phyloP scores from a whole-genome alignment of 768 basidiomycete species.

The Boletus rubropictus region DNA sequence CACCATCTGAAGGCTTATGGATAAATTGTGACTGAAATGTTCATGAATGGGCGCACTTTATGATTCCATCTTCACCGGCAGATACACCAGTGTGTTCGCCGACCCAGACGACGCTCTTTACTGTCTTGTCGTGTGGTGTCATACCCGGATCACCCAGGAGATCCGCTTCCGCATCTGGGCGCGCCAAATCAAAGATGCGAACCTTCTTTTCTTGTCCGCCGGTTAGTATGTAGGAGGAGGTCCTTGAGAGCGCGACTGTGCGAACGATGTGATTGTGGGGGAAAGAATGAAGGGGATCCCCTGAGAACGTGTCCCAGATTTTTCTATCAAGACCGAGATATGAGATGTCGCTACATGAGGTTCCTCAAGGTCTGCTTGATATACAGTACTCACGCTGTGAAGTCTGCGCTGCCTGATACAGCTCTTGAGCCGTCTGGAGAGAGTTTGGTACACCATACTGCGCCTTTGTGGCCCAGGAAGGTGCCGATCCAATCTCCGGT shows the following conservation, averaged over 20 bases:
- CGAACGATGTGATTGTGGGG: conserved; percentile 98
- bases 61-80: conserved; percentile 85
- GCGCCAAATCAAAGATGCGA: conserved; percentile 83
- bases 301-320: conserved; percentile 93
- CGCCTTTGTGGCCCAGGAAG: conserved; percentile 86
- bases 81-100: conserved; percentile 82
- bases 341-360: background rate
- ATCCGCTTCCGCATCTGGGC: conserved; percentile 84
- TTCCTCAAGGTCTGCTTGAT: background rate
- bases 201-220: conserved; percentile 98
- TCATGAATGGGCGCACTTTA: conserved; percentile 57
- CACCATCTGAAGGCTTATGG: conserved; percentile 69
- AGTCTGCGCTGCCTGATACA: conserved; percentile 92
- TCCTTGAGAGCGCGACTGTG: conserved; percentile 81
- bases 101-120: conserved; percentile 93
- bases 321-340: conserved; percentile 49
- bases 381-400: conserved; percentile 73
- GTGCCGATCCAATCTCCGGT: conserved; percentile 98
- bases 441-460: conserved; percentile 95
- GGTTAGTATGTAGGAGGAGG: conserved; percentile 64
- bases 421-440: conserved; percentile 81
- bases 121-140: conserved; percentile 76
- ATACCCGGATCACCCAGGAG: conserved; percentile 60
- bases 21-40: background rate
- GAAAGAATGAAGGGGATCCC: conserved; percentile 87